A percentile compares a stretch with the other conserved stretches of the same genome.
phyloP scores from a whole-genome alignment of 2,329 filamentous ascomycete species.

The Chrysosporium keratinophilum region DNA sequence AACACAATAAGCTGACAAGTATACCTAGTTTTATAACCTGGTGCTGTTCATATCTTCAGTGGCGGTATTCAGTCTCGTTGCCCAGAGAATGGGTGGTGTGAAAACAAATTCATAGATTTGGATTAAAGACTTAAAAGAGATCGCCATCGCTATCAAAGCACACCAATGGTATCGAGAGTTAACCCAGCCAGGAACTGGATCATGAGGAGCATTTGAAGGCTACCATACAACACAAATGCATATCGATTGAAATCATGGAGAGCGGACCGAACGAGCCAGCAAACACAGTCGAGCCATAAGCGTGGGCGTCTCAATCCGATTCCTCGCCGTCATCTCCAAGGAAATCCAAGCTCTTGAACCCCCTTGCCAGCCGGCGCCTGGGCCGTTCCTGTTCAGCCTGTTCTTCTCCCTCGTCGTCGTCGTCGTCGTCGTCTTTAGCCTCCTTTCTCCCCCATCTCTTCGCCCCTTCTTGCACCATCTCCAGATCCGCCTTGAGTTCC shows the following conservation, averaged over 20 bases:
- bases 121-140: slow-evolving; percentile 11
- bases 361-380: slow-evolving; percentile 34
- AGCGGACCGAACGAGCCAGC: neutral
- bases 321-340: slow-evolving; percentile 61
- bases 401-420: slow-evolving; percentile 33
- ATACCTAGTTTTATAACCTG: slow-evolving; percentile 84
- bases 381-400: slow-evolving; percentile 18
- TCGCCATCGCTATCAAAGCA: neutral
- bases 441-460: slow-evolving; percentile 59
- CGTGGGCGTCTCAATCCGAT: slow-evolving; percentile 29
- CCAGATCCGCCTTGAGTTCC: slow-evolving; percentile 73
- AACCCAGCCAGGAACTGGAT: neutral
- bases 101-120: slow-evolving; percentile 21
- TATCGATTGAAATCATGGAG: neutral
- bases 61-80: slow-evolving; percentile 83
- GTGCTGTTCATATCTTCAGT: slow-evolving; percentile 95
- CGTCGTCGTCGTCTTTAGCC: slow-evolving; percentile 22
- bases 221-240: neutral
- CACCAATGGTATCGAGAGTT: neutral
- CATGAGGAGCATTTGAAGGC: neutral
- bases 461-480: slow-evolving; percentile 73
- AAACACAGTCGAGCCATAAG: neutral
- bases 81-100: slow-evolving; percentile 62
- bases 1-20: neutral
- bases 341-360: slow-evolving; percentile 45